Evolutionary conservation across 2,329 filamentous ascomycete species (phyloP).

Genomic region (Ceratocystis eucalypticola): DNA sequence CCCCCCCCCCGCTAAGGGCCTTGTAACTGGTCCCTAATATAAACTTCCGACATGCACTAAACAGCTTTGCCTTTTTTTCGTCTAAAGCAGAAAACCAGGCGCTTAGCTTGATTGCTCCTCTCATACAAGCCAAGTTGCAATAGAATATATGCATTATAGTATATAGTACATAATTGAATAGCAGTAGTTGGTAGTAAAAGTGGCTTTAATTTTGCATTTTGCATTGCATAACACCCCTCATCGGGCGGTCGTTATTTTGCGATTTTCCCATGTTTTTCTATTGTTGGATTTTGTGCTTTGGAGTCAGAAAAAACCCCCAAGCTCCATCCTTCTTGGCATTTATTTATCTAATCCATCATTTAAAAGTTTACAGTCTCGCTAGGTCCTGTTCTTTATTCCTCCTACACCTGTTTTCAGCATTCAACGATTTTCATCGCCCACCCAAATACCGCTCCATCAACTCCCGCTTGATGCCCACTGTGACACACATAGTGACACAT

Average conservation of each 20-base stretch:
- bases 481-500: background rate
- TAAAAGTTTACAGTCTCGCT: background rate
- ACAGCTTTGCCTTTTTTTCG: background rate
- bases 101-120: background rate
- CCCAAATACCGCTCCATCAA: background rate
- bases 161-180: no score
- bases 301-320: background rate
- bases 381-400: background rate
- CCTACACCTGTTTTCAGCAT: background rate
- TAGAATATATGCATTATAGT: background rate
- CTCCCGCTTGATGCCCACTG: background rate
- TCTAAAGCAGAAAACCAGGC: background rate
- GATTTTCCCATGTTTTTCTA: background rate
- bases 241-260: background rate
- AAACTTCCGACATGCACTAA: background rate
- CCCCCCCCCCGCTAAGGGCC: background rate
- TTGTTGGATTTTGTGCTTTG: background rate
- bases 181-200: no score
- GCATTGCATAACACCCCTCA: no score
- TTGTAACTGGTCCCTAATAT: conserved; percentile 1
- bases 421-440: background rate
- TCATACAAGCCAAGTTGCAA: background rate
- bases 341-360: background rate
- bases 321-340: background rate
- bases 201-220: no score